Conservation (phyloP, 768 basidiomycete species). For the Pluteus cervinus region DNA sequence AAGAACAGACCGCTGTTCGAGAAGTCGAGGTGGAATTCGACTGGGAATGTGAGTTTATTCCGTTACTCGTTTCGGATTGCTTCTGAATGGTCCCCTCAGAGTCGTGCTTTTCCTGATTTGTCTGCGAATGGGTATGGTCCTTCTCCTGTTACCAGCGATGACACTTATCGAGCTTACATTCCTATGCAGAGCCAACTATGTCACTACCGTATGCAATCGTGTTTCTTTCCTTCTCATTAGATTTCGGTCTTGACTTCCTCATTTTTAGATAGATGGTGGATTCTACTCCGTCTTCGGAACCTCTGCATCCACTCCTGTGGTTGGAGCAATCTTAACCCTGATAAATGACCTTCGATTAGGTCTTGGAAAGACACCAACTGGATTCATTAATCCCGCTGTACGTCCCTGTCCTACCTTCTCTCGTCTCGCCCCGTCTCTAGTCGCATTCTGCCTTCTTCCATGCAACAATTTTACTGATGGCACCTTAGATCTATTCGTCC, state of each 20-base stretch:
- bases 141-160: background rate
- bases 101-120: conserved; percentile 44
- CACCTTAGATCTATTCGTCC: conserved; percentile 42
- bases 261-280: conserved; percentile 24
- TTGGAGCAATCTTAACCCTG: conserved; percentile 43
- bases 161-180: conserved; percentile 2
- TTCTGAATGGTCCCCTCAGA: conserved; percentile 19
- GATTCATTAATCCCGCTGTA: conserved; percentile 41
- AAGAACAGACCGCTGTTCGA: conserved; percentile 18
- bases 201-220: conserved; percentile 26
- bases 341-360: conserved; percentile 47
- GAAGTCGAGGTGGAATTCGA: conserved; percentile 23
- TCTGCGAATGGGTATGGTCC: conserved; percentile 32
- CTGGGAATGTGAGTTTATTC: conserved; percentile 19
- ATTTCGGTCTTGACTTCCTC: background rate
- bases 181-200: conserved; percentile 32
- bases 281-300: conserved; percentile 41
- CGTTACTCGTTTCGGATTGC: conserved; percentile 8
- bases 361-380: conserved; percentile 34
- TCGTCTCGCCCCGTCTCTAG: no score
- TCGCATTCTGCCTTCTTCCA: background rate
- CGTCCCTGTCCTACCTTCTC: no score
- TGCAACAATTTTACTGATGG: no score
- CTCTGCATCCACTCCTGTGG: conserved; percentile 41
- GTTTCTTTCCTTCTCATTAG: background rate